A percentile compares a stretch with the other conserved stretches of the same genome.
Conservation (phyloP, 306 rosid species). For the Glycyrrhiza uralensis region DNA sequence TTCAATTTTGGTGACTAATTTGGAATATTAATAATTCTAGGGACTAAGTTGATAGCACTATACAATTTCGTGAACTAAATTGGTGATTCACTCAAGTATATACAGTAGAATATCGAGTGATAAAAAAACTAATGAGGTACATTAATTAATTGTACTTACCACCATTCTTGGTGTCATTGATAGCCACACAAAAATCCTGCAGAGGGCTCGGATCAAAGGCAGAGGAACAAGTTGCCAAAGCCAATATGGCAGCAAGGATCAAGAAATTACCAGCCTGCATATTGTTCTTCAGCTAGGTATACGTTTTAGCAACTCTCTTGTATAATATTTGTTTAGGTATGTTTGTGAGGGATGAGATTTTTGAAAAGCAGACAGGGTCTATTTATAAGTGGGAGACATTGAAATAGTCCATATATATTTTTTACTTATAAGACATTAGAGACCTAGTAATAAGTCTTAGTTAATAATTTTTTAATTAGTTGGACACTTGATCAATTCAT, state of each 20-base stretch:
- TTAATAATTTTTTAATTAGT: not conserved
- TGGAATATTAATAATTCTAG: too few relatives aligned
- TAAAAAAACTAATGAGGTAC: too few relatives aligned
- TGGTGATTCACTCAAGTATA: too few relatives aligned
- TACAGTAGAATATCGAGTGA: too few relatives aligned
- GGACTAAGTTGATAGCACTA: too few relatives aligned
- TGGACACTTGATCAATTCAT: not conserved
- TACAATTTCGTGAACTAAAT: too few relatives aligned
- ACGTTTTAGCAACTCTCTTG: not conserved
- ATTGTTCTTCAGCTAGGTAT: not conserved
- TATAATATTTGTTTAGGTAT: not conserved
- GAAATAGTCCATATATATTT: not conserved
- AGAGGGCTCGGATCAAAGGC: slow-evolving; percentile 31
- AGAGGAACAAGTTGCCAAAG: slow-evolving; percentile 1
- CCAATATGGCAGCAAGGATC: not conserved
- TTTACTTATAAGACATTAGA: not conserved
- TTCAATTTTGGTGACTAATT: too few relatives aligned
- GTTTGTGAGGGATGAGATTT: not conserved
- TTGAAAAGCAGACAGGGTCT: not conserved
- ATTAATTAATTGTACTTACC: not conserved
- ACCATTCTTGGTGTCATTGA: not conserved
- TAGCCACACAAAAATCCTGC: slow-evolving; percentile 16
- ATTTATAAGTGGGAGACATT: not conserved
- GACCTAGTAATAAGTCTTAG: slow-evolving; percentile 1
- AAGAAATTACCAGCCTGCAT: not conserved